Base-by-base conservation (phyloP, 768 basidiomycete species). In the Auriculariales sp. region DNA sequence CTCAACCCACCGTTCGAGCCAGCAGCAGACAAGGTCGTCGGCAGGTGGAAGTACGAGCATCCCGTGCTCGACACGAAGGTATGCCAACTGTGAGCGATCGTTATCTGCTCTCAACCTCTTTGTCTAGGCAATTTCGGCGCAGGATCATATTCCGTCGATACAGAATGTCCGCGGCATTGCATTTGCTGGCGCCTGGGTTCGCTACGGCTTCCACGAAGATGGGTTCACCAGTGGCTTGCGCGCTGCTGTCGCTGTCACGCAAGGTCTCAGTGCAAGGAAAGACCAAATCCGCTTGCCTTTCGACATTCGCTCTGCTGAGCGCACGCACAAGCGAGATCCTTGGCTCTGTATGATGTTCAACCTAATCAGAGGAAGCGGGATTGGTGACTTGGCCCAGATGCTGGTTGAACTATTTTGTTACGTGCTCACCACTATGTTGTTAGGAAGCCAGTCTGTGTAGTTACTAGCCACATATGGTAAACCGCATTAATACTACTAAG, bases 151-250 rank as follows among this genome's bases (percentile, higher is more conserved):
- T 59, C 59, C 60, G 46, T 59, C 57, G 14, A 86, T 86, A 49
- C 83, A 87, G 62, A 74, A 75, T 56, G 70, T 57, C 42, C 71
- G 80, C 7, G 72, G 73, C 3, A 72, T 85, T 55, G 71, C 78
- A 6, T 82, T 71, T 58, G 81, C 73, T 1, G 81, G 83, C 9
- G 84, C 84, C 24, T 88, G 80, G 68, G 70, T 79, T 39, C 75
- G 75, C 50, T 86, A 84, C 56, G 84, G 83, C 15, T 86, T 88
- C 69, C 84, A 89, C 64, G 83, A 87, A 63, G 86, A 86, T 57
- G 83, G 80, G 2, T 85, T 85, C 59, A 64, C 72, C 2, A 64
- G 68, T 1, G 72, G 71, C 6, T 56, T 73, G 29, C 60, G 61
- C 44, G 66, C 62, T 10, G 66, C 60, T 3, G 67, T 53, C 4